These are phyloP conservation scores for Globisporangium spiculum DNA, from an alignment of 352 stramenopile genomes.

Conservation along the genomic window DNA sequence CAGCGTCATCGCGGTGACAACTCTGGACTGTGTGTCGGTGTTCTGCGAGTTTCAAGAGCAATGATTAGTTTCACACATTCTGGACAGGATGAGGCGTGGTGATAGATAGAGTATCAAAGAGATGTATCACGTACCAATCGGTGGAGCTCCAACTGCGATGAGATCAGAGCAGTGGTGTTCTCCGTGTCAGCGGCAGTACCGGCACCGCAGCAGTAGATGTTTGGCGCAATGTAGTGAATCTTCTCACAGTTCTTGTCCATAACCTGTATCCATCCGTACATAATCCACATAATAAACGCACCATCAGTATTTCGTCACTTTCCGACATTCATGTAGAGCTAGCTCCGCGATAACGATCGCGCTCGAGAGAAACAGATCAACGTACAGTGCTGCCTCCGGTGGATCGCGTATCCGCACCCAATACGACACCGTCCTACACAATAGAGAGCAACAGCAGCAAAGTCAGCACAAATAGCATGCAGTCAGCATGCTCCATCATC, in stretches of 20 bases:
- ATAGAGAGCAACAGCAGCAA: neutral
- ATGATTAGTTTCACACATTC: neutral
- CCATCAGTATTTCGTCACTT: neutral
- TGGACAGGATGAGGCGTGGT: neutral
- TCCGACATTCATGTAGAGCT: too few relatives aligned
- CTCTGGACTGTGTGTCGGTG: slow-evolving; percentile 84
- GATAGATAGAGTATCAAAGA: neutral
- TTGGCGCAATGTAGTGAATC: slow-evolving; percentile 99
- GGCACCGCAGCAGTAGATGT: slow-evolving; percentile 99
- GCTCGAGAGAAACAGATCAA: neutral
- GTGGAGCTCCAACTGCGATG: slow-evolving; percentile 94
- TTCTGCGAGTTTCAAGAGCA: slow-evolving; percentile 35
- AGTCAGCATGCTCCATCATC: neutral
- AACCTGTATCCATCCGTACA: slow-evolving; percentile 43
- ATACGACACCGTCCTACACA: slow-evolving; percentile 90
- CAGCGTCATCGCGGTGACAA: slow-evolving; percentile 97
- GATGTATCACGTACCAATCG: slow-evolving; percentile 70
- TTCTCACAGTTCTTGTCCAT: slow-evolving; percentile 99
- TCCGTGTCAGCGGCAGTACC: slow-evolving; percentile 98
- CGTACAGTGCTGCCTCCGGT: slow-evolving; percentile 90
- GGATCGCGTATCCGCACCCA: slow-evolving; percentile 97
- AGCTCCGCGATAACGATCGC: too few relatives aligned
- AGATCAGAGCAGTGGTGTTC: slow-evolving; percentile 86
- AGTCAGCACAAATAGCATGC: neutral
- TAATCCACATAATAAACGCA: neutral